Base-by-base conservation (phyloP, 192 early-diverging fungal genomes). In the Coemansia aciculifera region DNA sequence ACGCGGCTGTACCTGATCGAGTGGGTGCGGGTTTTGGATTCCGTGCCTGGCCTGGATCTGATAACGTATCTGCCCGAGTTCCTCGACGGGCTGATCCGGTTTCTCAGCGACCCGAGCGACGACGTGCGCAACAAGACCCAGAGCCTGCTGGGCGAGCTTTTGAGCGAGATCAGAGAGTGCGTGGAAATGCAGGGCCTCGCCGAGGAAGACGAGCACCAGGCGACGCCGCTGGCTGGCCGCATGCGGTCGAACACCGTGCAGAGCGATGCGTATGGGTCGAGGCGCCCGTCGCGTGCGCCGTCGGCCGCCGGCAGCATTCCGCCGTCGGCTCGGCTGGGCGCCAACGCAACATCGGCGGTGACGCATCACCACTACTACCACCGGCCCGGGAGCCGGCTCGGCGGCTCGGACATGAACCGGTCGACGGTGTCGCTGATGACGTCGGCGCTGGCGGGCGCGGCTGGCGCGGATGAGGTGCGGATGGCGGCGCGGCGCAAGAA, bases 1-100 rank as follows among this genome's bases (percentile, higher is more conserved):
- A 92, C 94, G 10, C 87, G 98, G 8, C 90, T 93, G 44, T 99
- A 94, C 71, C 85, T 99, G 5, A 93, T 99, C 7, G 91, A 94
- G 49, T 99, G 98, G 93, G 93, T 99, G 43, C 85, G 86, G 9
- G 90, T 97, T 0, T 75, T 99, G 39, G 93, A 97, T 69, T 91
- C 94, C 0, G 91, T 98, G 19, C 98, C 97, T 0, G 96, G 95
- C 36, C 84, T 99, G 23, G 98, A 98, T 64, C 76, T 99, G 32
- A 90, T 98, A 13, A 87, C 87, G 1, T 95, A 92, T 71, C 71
- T 99, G 7, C 98, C 97, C 2, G 91, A 93, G 69, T 99, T 98
- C 69, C 81, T 99, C 36, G 95, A 96, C 72, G 95, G 95, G 0
- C 81, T 98, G 24, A 82, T 99, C 39, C 84, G 86, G 36, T 98